Evolutionary conservation across 2,329 filamentous ascomycete species (phyloP).

Genomic region (Metarhizium robertsii): DNA sequence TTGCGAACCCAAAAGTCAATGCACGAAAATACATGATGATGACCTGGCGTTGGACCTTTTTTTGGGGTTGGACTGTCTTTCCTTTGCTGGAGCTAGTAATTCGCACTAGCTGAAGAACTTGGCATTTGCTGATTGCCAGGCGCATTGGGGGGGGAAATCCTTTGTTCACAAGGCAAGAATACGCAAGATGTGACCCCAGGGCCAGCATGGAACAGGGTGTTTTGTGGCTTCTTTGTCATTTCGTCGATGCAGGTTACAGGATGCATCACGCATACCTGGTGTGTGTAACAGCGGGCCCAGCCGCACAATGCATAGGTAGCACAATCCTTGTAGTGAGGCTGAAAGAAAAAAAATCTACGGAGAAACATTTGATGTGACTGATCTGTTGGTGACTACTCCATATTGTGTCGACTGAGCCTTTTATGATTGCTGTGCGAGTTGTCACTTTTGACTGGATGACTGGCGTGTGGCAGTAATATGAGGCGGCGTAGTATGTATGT

Average conservation of each 20-base stretch:
- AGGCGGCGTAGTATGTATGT: no score
- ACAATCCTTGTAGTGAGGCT: not conserved
- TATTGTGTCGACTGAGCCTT: no score
- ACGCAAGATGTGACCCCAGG: not conserved
- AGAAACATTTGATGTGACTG: not conserved
- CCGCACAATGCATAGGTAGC: slow-evolving; percentile 1
- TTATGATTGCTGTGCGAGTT: not conserved
- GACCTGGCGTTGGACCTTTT: slow-evolving; percentile 14
- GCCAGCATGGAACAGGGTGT: not conserved
- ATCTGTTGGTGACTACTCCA: not conserved
- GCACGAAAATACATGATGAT: slow-evolving; percentile 15
- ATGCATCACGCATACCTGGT: slow-evolving; percentile 5
- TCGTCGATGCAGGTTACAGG: slow-evolving; percentile 3
- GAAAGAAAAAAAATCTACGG: not conserved
- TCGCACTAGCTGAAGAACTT: not conserved
- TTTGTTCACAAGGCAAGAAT: not conserved
- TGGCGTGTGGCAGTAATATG: no score
- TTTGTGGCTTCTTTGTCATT: slow-evolving; percentile 1
- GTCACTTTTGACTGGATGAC: not conserved
- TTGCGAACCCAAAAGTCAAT: slow-evolving; percentile 9
- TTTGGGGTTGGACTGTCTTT: not conserved
- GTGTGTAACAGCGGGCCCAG: slow-evolving; percentile 2
- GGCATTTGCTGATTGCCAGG: not conserved
- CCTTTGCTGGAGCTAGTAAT: slow-evolving; percentile 2
- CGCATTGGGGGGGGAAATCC: not conserved